A percentile compares a stretch with the other conserved stretches of the same genome.
These are phyloP conservation scores for Boletus tomentosulus DNA, from an alignment of 768 basidiomycete species.

Conservation along the genomic window DNA sequence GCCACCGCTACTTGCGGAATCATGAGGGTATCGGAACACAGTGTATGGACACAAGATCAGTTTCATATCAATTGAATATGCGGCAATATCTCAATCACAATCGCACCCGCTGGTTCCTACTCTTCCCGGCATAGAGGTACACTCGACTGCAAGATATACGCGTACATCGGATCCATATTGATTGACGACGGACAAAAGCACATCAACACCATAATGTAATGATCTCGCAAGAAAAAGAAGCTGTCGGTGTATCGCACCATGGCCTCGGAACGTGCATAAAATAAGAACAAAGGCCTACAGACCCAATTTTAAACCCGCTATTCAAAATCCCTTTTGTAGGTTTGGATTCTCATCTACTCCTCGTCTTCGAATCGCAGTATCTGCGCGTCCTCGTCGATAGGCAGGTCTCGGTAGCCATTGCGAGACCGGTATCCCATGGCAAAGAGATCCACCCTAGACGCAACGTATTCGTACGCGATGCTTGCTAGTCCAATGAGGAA, in stretches of 20 bases:
- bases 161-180: not conserved
- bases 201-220: not conserved
- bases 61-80: no score
- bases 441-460: conserved; percentile 41
- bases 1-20: no score
- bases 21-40: no score
- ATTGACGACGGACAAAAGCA: not conserved
- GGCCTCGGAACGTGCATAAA: not conserved
- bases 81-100: no score
- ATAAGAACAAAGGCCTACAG: not conserved
- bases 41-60: no score
- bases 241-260: not conserved
- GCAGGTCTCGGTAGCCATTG: conserved; percentile 71
- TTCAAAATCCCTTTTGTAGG: not conserved
- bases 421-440: conserved; percentile 41
- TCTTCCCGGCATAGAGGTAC: no score
- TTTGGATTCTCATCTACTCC: conserved; percentile 29
- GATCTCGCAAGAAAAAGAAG: not conserved
- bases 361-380: conserved; percentile 84
- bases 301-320: not conserved
- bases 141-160: not conserved
- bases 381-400: conserved; percentile 87
- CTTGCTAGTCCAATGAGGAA: conserved; percentile 77
- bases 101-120: no score
- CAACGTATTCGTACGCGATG: conserved; percentile 66